Evolutionary conservation across 2,329 filamentous ascomycete species (phyloP).

Genomic region (Xylaria arbuscula): DNA sequence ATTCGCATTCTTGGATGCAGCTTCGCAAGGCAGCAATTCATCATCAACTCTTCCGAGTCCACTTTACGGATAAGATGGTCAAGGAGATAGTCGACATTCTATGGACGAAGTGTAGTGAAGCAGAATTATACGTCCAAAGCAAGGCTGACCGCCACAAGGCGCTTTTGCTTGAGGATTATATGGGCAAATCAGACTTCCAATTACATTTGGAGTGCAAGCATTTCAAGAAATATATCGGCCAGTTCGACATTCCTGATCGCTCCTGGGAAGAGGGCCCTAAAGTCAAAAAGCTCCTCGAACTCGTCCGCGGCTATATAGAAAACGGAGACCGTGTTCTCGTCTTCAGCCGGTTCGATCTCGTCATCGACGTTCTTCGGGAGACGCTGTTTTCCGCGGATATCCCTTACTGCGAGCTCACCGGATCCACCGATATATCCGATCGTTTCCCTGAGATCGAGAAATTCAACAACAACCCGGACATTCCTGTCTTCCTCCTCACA

Average conservation of each 20-base stretch:
- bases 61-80: constrained; percentile 80
- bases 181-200: constrained; percentile 71
- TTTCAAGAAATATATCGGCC: constrained; percentile 63
- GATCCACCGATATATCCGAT: constrained; percentile 81
- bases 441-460: constrained; percentile 89
- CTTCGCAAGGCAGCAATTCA: constrained; percentile 93
- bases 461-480: constrained; percentile 79
- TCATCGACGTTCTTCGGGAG: constrained; percentile 89
- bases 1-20: constrained; percentile 83
- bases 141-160: constrained; percentile 61
- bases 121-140: constrained; percentile 57
- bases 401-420: constrained; percentile 86
- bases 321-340: constrained; percentile 90
- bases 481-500: constrained; percentile 91
- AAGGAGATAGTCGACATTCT: constrained; percentile 81
- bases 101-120: constrained; percentile 72
- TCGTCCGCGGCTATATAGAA: constrained; percentile 77
- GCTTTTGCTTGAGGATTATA: constrained; percentile 67
- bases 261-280: constrained; percentile 79
- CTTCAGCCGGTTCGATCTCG: constrained; percentile 92
- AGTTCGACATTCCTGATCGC: constrained; percentile 64
- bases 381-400: constrained; percentile 80
- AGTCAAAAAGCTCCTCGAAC: constrained; percentile 79
- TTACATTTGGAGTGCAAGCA: constrained; percentile 74
- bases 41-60: constrained; percentile 83